Base-by-base conservation (phyloP, 2,329 filamentous ascomycete genomes). In the Venturiaceae sp. region DNA sequence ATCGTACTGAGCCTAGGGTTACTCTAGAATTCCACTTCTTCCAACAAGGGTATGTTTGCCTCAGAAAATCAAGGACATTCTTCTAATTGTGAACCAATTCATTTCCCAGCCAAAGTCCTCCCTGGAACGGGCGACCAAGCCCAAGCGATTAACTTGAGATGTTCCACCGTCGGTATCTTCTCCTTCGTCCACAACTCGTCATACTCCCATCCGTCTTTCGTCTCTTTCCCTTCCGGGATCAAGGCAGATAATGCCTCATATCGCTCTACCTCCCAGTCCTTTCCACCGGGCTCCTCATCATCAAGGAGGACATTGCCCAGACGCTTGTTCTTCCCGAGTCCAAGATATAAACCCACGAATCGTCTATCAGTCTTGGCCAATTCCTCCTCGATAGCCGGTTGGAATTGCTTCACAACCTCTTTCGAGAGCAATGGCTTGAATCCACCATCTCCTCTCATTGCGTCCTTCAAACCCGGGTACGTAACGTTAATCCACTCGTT, bases 391-490 rank as follows among this genome's bases (percentile, higher is more conserved):
- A 68, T 64, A 14, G 47, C 34, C 1, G 59, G 52, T 23, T 65
- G 32, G 44, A 64, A 63, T 30, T 53, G 54, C 57, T 62, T 57
- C 3, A 68, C 57, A 9, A 50, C 32, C 28, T 64, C 63, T 58
- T 69, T 69, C 30, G 61, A 63, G 6, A 69, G 60, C 37, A 69
- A 33, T 0, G 67, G 67, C 41, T 67, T 68, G 61, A 68, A 67
- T n/a, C 33, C 53, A 16, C 33, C 33, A 1, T 47, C 23, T 2
- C 33, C 53, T 11, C 53, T 37, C n/a, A 68, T 44, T 1, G 58
- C 60, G 1, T 60, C 64, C 54, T 64, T 65, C 21, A 60, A 36
- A 6, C 61, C 61, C 3, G 65, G 66, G 55, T 69, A 69, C 7
- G 66, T 68, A 8, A 61, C 62, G 14, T 68, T 65, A 2, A 68